Evolutionary conservation across 805 yeast genomes (phyloP).

Genomic region (Vanderwaltozyma yarrowii): DNA sequence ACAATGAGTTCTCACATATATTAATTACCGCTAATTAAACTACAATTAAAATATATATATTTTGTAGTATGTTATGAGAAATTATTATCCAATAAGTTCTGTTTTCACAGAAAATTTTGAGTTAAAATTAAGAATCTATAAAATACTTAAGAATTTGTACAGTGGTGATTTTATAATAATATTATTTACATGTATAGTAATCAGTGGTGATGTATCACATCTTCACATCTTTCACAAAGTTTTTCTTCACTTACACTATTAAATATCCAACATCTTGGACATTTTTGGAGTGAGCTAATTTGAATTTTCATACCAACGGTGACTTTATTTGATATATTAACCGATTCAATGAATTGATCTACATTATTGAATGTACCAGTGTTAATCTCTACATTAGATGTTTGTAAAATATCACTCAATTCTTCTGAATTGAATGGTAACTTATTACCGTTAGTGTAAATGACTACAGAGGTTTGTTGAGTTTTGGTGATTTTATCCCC

Average conservation of each 20-base stretch:
- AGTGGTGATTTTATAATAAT: neutral
- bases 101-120: no score
- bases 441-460: slow-evolving; percentile 3
- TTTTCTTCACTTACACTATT: slow-evolving; percentile 40
- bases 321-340: slow-evolving; percentile 14
- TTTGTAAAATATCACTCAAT: slow-evolving; percentile 49
- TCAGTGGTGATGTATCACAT: slow-evolving; percentile 16
- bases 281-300: slow-evolving; percentile 39
- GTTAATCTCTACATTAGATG: slow-evolving; percentile 49
- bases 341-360: neutral
- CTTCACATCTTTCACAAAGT: slow-evolving; percentile 60
- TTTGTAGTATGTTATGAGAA: no score
- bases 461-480: slow-evolving; percentile 23
- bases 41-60: no score
- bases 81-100: no score
- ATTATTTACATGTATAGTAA: neutral
- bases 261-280: slow-evolving; percentile 94
- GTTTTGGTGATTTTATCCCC: slow-evolving; percentile 19
- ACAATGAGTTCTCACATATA: no score
- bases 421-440: slow-evolving; percentile 30
- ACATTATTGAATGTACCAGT: no score
- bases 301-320: slow-evolving; percentile 31
- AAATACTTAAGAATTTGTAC: neutral
- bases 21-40: no score
- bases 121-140: no score